Evolutionary conservation across 2,329 filamentous ascomycete genomes (phyloP).

Genomic region (Cryphonectria carpinicola): DNA sequence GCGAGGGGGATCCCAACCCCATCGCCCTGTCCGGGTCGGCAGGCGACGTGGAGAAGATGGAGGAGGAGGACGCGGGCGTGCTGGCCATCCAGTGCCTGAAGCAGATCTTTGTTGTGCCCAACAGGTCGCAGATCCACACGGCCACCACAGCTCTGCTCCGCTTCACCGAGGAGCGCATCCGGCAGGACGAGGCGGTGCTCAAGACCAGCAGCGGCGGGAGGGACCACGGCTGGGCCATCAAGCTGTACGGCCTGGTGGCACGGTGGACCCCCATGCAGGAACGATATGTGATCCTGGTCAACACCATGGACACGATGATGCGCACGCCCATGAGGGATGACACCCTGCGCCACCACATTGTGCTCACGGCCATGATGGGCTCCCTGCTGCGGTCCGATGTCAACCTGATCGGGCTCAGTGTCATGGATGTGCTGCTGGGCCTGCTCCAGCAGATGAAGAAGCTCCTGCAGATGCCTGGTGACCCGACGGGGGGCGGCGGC

Average conservation of each 20-base stretch:
- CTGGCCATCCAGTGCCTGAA: conserved; percentile 85
- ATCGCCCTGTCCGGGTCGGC: conserved; percentile 79
- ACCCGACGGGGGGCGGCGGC: conserved; percentile 37
- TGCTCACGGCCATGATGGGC: conserved; percentile 77
- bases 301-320: conserved; percentile 76
- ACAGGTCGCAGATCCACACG: conserved; percentile 77
- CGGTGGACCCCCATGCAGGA: conserved; percentile 94
- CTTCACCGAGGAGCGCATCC: conserved; percentile 69
- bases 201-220: conserved; percentile 46
- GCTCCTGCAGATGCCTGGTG: conserved; percentile 67
- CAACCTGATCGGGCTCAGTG: conserved; percentile 92
- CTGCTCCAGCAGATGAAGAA: conserved; percentile 82
- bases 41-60: conserved; percentile 84
- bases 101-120: conserved; percentile 82
- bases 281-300: conserved; percentile 86
- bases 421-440: conserved; percentile 91
- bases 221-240: conserved; percentile 76
- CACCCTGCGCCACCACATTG: conserved; percentile 72
- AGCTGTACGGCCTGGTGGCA: conserved; percentile 77
- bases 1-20: conserved; percentile 64
- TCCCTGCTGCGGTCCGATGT: conserved; percentile 84
- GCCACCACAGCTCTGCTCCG: conserved; percentile 75
- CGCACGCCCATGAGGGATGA: conserved; percentile 71
- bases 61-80: conserved; percentile 85
- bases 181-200: conserved; percentile 58